phyloP scores from a whole-genome alignment of 139 green algal species.

The Volvox reticuliferus region DNA sequence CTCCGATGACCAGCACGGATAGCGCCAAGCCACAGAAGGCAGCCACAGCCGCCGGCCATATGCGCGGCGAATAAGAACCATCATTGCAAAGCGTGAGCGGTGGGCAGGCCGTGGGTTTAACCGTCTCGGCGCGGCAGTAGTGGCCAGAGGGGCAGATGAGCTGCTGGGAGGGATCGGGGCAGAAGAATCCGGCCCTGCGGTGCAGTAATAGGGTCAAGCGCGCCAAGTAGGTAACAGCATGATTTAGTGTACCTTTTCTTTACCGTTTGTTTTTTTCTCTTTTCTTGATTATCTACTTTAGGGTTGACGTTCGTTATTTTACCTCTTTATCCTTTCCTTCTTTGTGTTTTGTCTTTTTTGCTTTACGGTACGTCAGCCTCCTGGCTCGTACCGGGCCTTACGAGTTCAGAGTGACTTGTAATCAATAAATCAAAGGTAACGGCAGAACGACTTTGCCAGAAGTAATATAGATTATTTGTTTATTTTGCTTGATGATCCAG shows the following conservation, averaged over 20 bases:
- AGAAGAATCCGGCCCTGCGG: constrained; percentile 57
- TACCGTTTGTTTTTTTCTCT: too few species aligned
- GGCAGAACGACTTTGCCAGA: too few species aligned
- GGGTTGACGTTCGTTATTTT: too few species aligned
- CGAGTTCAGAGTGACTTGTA: too few species aligned
- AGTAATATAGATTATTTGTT: neutral
- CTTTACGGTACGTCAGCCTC: too few species aligned
- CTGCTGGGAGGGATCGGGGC: constrained; percentile 44
- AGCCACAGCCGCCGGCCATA: neutral
- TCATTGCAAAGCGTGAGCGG: constrained; percentile 50
- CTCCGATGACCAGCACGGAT: neutral
- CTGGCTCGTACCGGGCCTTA: too few species aligned
- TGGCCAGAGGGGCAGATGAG: constrained; percentile 47
- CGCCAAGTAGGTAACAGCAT: neutral
- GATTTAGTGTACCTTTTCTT: too few species aligned
- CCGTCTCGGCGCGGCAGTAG: constrained; percentile 54
- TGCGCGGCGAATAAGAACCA: constrained; percentile 39
- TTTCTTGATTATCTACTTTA: too few species aligned
- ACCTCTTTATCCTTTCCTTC: too few species aligned
- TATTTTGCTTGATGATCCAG: too few species aligned
- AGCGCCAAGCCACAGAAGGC: neutral
- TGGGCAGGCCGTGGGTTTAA: constrained; percentile 42
- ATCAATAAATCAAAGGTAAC: too few species aligned
- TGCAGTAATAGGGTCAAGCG: neutral
- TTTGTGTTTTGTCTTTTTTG: too few species aligned